Base-by-base conservation (phyloP, 495 filamentous ascomycete species). In the Cenococcum geophilum region DNA sequence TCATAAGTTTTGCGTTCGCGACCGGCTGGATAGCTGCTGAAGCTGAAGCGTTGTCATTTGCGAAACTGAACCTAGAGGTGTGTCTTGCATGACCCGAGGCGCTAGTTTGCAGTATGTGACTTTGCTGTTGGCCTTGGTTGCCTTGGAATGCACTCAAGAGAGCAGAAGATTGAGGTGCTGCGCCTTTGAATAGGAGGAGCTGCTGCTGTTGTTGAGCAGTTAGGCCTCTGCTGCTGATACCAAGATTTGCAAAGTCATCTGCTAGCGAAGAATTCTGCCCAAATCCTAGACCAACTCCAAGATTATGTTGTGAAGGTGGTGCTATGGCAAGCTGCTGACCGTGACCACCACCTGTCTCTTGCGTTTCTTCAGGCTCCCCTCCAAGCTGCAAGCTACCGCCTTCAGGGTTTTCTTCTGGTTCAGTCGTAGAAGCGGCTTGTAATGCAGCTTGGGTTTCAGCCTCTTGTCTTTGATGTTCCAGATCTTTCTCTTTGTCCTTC, bases 331-430 rank as follows among this genome's bases (percentile, higher is more conserved):
- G 79, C 23, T 75, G 76, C 59, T 82, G 76, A 37, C 76, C 72
- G 35, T 69, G 75, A 4, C 65, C 65, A 49, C 83, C 80, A 43
- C 80, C 80, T 48, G 68, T 69, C 45, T 73, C 76, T 47, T 78
- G 76, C 9, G 69, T 66, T 65, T 90, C 90, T 67, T 97, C 92
- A 0, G 91, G 91, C 67, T 96, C 91, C 9, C 92, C 92, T 56
- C 92, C 92, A 18, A 97, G 79, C 57, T 92, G 90, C 36, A 95
- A 78, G 69, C 92, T 97, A 11, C 91, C 89, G 70, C 86, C 89
- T 68, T 90, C 89, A 2, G 84, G 83, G 49, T 83, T 79, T 42
- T 78, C 73, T 20, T 62, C 59, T 5, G 45, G 35, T n/a, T 71
- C 68, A 37, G 40, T 34, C 0, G 63, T 23, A 9, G 68, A 36